Evolutionary conservation across 108 stramenopile genomes (phyloP), one percentile per base, ranked within the genome.

Genomic region (Stephanodiscus triporus): DNA sequence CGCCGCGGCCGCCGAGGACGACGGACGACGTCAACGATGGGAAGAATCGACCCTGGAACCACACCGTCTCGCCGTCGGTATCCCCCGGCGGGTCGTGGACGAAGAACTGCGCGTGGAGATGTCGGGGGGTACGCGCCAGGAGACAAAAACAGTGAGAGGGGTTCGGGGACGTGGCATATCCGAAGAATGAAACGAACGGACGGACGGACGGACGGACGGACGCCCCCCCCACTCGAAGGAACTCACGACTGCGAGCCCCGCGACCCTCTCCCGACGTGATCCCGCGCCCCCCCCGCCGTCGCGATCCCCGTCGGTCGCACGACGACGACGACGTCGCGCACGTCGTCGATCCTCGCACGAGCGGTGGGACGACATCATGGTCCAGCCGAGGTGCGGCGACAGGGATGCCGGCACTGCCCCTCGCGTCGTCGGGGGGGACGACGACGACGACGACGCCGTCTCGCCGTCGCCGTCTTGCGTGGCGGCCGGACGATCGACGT

Each of bases 11-110:
- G 29, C n/a, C 61, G n/a, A n/a, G n/a, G n/a, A n/a, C n/a, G n/a
- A n/a, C n/a, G n/a, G 32, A 4, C 9, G 43, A 0, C 42, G 26
- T 14, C 37, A 20, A 9, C 10, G 65, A 78, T 22, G 79, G 84
- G 22, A 90, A 66, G 71, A 93, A 90, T 56, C 89, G 81, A 19
- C 92, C 92, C 63, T 93, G 92, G 56, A 90, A 82, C 92, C 92
- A 93, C 9, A 57, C 32, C 16, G 50, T 73, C 0, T 23, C 50
- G 23, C 40, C 27, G 14, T 68, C 60, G 29, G 24, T 24, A 8
- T 32, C 24, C 4, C 59, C 38, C 48, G 56, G 30, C 2, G 68
- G 68, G 57, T 69, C 68, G 34, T 59, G 58, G 58, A 59, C 19
- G 58, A 59, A 59, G 58, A 59, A 59, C 58, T 59, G 58, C n/a